Conservation (phyloP, 1,139 yeast genomes). For the Kodamaea ohmeri region DNA sequence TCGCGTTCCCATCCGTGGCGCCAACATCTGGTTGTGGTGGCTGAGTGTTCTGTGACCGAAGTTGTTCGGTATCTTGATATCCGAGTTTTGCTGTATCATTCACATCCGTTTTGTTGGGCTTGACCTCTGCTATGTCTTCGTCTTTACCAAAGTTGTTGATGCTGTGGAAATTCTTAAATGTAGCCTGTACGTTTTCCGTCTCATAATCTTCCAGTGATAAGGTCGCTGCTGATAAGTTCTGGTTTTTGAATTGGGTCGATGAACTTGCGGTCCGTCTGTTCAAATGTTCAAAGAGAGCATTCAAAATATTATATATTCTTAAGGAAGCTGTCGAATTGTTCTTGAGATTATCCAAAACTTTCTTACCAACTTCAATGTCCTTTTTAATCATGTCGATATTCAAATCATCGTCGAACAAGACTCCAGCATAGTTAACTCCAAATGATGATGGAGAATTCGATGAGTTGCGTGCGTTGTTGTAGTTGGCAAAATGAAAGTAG, state of each 20-base stretch:
- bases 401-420: constrained; percentile 56
- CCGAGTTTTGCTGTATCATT: constrained; percentile 1
- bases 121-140: background rate
- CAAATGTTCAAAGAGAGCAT: constrained; percentile 77
- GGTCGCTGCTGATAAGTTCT: constrained; percentile 6
- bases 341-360: constrained; percentile 67
- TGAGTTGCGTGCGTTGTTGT: constrained; percentile 24
- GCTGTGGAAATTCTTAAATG: constrained; percentile 35
- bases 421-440: constrained; percentile 46
- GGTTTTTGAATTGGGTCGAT: constrained; percentile 19
- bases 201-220: constrained; percentile 9
- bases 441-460: constrained; percentile 12
- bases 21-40: background rate
- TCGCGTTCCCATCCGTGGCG: background rate
- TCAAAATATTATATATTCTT: constrained; percentile 75
- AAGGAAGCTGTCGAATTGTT: constrained; percentile 75
- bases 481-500: constrained; percentile 71
- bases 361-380: constrained; percentile 81
- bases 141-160: constrained; percentile 28
- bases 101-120: background rate
- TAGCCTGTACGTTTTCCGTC: constrained; percentile 22
- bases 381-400: constrained; percentile 65
- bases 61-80: constrained; percentile 1
- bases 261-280: constrained; percentile 60
- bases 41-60: too few species aligned